A percentile compares a stretch with the other conserved stretches of the same genome.
Evolutionary conservation across 1,139 yeast species (phyloP).

Genomic region (Lodderomyces parapsilosis): DNA sequence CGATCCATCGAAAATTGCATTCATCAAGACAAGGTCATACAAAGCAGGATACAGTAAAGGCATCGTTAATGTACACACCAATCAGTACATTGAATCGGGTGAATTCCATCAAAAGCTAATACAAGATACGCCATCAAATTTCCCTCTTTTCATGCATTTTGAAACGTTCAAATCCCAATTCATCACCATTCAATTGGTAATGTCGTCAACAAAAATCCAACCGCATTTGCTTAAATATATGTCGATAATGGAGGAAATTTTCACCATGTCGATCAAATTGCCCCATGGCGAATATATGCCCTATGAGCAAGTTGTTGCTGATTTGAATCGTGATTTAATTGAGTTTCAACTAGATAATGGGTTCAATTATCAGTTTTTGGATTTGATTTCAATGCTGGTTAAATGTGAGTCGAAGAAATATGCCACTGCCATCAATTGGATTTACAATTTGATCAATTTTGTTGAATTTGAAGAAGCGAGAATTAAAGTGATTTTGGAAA

Average conservation of each 20-base stretch:
- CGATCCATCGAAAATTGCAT: conserved; percentile 71
- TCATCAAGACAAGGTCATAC: conserved; percentile 68
- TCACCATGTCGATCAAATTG: conserved; percentile 68
- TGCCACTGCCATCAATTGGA: conserved; percentile 71
- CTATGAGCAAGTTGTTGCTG: conserved; percentile 72
- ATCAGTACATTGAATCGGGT: conserved; percentile 20
- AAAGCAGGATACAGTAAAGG: conserved; percentile 41
- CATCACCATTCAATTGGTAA: conserved; percentile 63
- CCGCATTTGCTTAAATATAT: conserved; percentile 62
- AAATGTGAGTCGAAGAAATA: conserved; percentile 67
- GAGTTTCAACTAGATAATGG: conserved; percentile 57
- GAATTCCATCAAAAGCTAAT: conserved; percentile 27
- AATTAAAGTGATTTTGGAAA: conserved; percentile 69
- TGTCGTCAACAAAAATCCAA: conserved; percentile 65
- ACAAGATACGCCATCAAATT: conserved; percentile 43
- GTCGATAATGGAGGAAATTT: conserved; percentile 61
- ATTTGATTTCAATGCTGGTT: conserved; percentile 59
- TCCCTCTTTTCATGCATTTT: conserved; percentile 73
- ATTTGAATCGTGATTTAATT: conserved; percentile 72
- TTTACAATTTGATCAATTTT: conserved; percentile 59
- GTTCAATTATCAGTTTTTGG: conserved; percentile 61
- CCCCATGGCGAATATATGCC: conserved; percentile 60
- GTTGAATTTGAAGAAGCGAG: conserved; percentile 73
- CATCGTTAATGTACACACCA: conserved; percentile 15
- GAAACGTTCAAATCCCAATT: conserved; percentile 82